Base-by-base conservation (phyloP, 1,284 basidiomycete genomes). In the Papiliotrema terrestris region DNA sequence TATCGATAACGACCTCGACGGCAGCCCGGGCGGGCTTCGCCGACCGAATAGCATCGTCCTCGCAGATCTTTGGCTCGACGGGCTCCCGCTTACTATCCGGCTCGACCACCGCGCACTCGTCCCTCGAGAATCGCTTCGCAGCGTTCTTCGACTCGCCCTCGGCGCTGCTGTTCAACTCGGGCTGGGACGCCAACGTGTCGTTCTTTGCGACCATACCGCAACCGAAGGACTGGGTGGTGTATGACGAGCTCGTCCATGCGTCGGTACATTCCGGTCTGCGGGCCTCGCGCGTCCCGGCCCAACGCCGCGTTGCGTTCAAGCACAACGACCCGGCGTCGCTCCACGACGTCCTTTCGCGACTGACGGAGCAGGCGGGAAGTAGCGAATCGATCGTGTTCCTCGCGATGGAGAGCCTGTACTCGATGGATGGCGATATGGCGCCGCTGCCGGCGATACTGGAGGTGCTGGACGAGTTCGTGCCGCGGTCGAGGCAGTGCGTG, bases 351-450 rank as follows among this genome's bases (percentile, higher is more conserved):
- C 58, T 79, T 11, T 22, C 46, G 17, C 11, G 44, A 35, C 62
- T 69, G 17, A 55, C 51, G 0, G 22, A 47, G 6, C 47, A 41
- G 17, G 50, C 45, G 29, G 46, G 48, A 39, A 14, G 39, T 14
- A 48, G 41, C 35, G 20, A 37, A 17, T 43, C 56, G 3, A 65
- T 69, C 3, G 60, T 77, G 11, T 77, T 72, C 54, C 57, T 97
- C n/a, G 86, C 89, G 0, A 84, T 96, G 17, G 94, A 97, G 79
- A 86, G 84, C 43, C 76, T 97, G 53, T 97, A 98, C 70, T 91
- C 88, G 58, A 98, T 97, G 94, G 94, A 97, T 66, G 94, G 94
- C 17, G 94, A 92, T 46, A 81, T 94, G 56, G 83, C 89, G 1
- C 91, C 91, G 1, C 78, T 97, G 15, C 58, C 60, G 6, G 81